Base-by-base conservation (phyloP, 768 basidiomycete genomes). In the Leucocoprinus leucothites region DNA sequence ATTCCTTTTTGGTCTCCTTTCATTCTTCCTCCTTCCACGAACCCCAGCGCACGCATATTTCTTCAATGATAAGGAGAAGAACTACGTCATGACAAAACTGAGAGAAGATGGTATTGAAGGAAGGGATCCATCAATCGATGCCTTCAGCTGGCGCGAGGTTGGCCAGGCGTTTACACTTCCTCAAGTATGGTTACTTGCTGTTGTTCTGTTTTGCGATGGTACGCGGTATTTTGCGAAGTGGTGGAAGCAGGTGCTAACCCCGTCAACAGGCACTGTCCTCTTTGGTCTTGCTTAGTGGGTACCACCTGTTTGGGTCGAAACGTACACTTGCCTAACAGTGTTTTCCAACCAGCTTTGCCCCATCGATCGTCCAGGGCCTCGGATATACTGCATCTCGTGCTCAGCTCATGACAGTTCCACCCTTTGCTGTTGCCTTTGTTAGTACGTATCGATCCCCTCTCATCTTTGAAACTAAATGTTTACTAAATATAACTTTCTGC, bases 281-380 rank as follows among this genome's bases (percentile, higher is more conserved):
- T 81, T 75, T 59, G 74, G 68, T 3, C 66, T 80, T 14, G 80
- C 78, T 25, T 80, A 79, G 81, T 81, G 61, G 60, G 74, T 69
- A 34, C 5, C 19, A 40, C 34, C 50, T 38, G 25, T 47, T 45
- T 31, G 55, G n/a, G 38, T 44, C 53, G 24, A 18, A 26, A 45
- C 35, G 40, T 48, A 26, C 19, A 40, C 18, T 21, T 22, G 3
- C 22, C 14, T 48, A 16, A 51, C 31, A 7, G 34, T 51, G 21
- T 52, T 38, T 25, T 53, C 41, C 44, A 4, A 58, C 51, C 45
- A 82, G 88, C 60, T 91, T 92, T 68, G 72, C 82, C 7, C 89
- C 89, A 5, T 84, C 85, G 3, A 88, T 92, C 66, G 81, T 91
- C 5, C 72, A 80, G 26, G 72, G 74, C 16, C 75, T 87, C 2